Percentiles rank a stretch among this genome's conserved stretches.
Conservation (phyloP, 2,329 filamentous ascomycete genomes). For the Ophiostoma triangulosporum region DNA sequence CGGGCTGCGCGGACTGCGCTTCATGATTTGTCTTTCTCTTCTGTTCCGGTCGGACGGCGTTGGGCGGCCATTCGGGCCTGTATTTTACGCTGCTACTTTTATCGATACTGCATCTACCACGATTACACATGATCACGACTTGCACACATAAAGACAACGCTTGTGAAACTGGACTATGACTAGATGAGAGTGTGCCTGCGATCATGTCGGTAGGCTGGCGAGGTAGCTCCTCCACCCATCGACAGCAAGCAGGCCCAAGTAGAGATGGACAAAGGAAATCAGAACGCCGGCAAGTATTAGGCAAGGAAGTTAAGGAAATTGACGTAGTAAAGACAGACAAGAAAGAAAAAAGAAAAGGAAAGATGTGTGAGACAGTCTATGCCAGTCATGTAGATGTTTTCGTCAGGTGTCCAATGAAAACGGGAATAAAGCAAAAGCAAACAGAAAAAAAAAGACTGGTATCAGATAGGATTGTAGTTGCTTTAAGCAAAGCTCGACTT, state of each 20-base stretch:
- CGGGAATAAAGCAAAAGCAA: background rate
- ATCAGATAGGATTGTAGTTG: background rate
- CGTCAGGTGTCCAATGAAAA: background rate
- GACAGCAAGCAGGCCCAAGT: background rate
- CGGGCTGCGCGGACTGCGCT: too few relatives aligned
- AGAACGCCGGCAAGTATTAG: background rate
- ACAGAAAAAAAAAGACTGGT: background rate
- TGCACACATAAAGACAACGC: background rate
- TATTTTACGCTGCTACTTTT: too few relatives aligned
- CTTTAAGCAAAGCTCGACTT: background rate
- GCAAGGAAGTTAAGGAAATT: too few relatives aligned
- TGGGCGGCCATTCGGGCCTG: background rate
- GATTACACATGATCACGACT: too few relatives aligned
- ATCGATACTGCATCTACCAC: too few relatives aligned
- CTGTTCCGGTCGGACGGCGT: background rate
- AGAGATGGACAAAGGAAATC: background rate
- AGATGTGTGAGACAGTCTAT: background rate
- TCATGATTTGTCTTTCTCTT: background rate
- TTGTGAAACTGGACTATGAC: background rate
- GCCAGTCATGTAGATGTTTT: background rate
- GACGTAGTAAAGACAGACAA: too few relatives aligned
- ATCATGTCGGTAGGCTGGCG: background rate
- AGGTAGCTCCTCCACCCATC: background rate
- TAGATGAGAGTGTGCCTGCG: background rate
- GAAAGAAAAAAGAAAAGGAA: background rate